phyloP scores from a whole-genome alignment of 306 rosid genomes.

The Purshia tridentata region DNA sequence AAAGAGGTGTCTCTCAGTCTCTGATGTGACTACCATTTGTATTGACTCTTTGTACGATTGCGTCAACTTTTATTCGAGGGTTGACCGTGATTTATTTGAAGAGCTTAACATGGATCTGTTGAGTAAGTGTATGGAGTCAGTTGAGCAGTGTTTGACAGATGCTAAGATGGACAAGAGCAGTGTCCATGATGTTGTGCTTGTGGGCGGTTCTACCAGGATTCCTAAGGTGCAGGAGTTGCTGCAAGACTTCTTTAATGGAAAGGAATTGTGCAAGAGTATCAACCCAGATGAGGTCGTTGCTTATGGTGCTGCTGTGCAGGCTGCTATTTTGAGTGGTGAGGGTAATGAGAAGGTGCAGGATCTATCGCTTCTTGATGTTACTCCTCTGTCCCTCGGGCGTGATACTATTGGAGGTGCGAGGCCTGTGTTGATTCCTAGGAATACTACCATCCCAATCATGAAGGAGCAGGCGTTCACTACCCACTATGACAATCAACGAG shows the following conservation, averaged over 20 bases:
- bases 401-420: conserved; percentile 64
- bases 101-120: conserved; percentile 25
- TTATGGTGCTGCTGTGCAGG: conserved; percentile 22
- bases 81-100: conserved; percentile 16
- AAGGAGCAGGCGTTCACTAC: conserved; percentile 73
- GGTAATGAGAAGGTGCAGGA: conserved; percentile 23
- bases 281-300: conserved; percentile 26
- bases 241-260: conserved; percentile 26
- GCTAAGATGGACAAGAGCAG: conserved; percentile 16
- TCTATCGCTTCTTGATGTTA: conserved; percentile 18
- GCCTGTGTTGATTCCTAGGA: conserved; percentile 72
- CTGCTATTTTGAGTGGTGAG: conserved; percentile 15
- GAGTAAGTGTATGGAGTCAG: conserved; percentile 18
- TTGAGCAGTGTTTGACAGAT: conserved; percentile 23
- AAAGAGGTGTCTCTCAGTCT: conserved; percentile 16
- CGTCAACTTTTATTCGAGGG: background rate
- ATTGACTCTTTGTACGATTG: conserved; percentile 17
- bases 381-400: conserved; percentile 16
- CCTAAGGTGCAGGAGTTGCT: conserved; percentile 21
- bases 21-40: conserved; percentile 12
- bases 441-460: conserved; percentile 71
- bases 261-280: conserved; percentile 20
- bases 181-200: conserved; percentile 18
- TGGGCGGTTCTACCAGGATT: conserved; percentile 23
- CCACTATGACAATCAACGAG: conserved; percentile 63